phyloP scores from a whole-genome alignment of 768 basidiomycete species.

The Tricholoma bakamatsutake region DNA sequence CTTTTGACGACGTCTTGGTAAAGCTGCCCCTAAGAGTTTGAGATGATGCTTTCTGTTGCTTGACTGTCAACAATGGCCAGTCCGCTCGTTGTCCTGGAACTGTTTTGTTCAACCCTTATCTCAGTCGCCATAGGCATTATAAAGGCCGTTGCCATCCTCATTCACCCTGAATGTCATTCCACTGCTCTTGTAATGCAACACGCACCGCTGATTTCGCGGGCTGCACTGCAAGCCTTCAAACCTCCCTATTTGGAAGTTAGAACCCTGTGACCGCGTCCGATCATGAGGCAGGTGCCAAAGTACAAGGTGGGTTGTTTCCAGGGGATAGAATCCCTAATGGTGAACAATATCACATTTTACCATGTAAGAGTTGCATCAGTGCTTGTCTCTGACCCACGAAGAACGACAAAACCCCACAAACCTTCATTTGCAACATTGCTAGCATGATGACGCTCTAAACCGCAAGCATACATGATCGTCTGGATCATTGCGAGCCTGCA shows the following conservation, averaged over 20 bases:
- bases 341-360: not conserved
- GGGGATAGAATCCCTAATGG: not conserved
- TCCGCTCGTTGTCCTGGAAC: not conserved
- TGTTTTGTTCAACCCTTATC: not conserved
- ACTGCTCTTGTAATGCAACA: not conserved
- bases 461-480: not conserved
- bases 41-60: not conserved
- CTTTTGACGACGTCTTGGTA: not conserved
- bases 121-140: not conserved
- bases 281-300: too few species aligned
- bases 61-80: not conserved
- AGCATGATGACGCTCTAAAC: not conserved
- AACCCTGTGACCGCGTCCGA: not conserved
- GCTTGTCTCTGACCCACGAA: slow-evolving; percentile 1
- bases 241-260: not conserved
- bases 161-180: not conserved
- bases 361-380: not conserved
- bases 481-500: not conserved
- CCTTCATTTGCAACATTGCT: not conserved
- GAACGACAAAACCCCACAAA: not conserved
- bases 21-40: not conserved
- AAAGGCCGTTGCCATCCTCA: not conserved
- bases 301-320: not conserved
- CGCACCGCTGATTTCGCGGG: not conserved
- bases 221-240: not conserved